phyloP scores from a whole-genome alignment of 495 filamentous ascomycete genomes.

The Bryoglossum gracile region DNA sequence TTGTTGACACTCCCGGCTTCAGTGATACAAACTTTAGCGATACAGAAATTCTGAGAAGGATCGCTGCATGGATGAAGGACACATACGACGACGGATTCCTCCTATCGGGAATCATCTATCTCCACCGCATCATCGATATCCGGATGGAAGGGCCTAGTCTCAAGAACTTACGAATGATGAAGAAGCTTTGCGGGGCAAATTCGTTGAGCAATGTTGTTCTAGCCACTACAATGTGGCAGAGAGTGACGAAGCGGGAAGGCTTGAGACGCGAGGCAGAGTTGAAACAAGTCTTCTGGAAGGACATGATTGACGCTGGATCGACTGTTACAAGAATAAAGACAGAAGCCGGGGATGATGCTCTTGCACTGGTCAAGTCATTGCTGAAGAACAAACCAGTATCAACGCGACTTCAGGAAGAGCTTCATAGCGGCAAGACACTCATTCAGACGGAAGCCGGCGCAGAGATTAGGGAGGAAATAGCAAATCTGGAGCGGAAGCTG shows the following conservation, averaged over 20 bases:
- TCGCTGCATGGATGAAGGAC: constrained; percentile 27
- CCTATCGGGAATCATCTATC: constrained; percentile 37
- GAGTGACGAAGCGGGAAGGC: background rate
- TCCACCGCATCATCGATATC: constrained; percentile 38
- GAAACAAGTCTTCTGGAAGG: constrained; percentile 20
- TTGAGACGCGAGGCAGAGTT: background rate
- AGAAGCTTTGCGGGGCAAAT: constrained; percentile 17
- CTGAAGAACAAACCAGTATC: background rate
- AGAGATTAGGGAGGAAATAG: background rate
- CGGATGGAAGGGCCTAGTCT: constrained; percentile 33
- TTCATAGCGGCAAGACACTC: constrained; percentile 9
- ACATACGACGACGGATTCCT: constrained; percentile 25
- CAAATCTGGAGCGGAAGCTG: background rate
- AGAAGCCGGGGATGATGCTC: constrained; percentile 7
- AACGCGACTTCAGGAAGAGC: background rate
- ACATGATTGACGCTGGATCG: constrained; percentile 20
- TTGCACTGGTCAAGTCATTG: background rate
- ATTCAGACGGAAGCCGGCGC: background rate
- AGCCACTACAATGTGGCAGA: constrained; percentile 20
- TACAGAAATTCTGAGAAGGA: constrained; percentile 33
- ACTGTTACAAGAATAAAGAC: constrained; percentile 21
- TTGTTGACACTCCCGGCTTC: constrained; percentile 48
- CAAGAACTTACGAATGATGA: constrained; percentile 22
- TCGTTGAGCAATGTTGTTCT: constrained; percentile 16
- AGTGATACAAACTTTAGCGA: constrained; percentile 39